Percentiles rank a stretch among this genome's conserved stretches.
Evolutionary conservation across 345 rosid species (phyloP).

Genomic region (Leavenworthia alabamica): DNA sequence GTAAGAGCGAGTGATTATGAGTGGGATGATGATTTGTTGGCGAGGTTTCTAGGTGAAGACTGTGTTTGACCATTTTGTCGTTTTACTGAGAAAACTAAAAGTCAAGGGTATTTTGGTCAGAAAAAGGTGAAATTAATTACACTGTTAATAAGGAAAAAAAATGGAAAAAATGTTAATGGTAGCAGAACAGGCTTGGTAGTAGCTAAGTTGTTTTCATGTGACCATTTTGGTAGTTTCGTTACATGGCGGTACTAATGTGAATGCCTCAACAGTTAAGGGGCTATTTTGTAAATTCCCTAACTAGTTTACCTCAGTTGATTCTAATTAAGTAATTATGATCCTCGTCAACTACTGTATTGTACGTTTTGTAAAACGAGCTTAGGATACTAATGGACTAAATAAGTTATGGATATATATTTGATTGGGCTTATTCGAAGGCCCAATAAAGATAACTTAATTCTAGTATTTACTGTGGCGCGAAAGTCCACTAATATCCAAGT

Average conservation of each 20-base stretch:
- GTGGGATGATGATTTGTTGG: conserved; percentile 37
- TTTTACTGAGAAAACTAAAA: not conserved
- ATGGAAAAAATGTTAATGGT: not conserved
- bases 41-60: conserved; percentile 46
- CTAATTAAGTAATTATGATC: not conserved
- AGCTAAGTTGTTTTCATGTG: not conserved
- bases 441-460: not conserved
- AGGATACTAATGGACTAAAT: not conserved
- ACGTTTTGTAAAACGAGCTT: no score
- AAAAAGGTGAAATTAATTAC: not conserved
- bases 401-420: not conserved
- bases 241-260: conserved; percentile 5
- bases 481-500: not conserved
- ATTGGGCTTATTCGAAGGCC: conserved; percentile 12
- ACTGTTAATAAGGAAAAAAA: not conserved
- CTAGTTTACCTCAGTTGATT: not conserved
- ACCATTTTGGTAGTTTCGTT: conserved; percentile 4
- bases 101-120: conserved; percentile 13
- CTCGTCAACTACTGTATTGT: not conserved
- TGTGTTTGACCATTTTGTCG: conserved; percentile 25
- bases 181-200: not conserved
- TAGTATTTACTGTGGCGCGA: not conserved
- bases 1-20: conserved; percentile 24
- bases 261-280: not conserved
- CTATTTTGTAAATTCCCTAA: conserved; percentile 1